phyloP scores from a whole-genome alignment of 1,139 yeast species.

The Yarrowia galli region DNA sequence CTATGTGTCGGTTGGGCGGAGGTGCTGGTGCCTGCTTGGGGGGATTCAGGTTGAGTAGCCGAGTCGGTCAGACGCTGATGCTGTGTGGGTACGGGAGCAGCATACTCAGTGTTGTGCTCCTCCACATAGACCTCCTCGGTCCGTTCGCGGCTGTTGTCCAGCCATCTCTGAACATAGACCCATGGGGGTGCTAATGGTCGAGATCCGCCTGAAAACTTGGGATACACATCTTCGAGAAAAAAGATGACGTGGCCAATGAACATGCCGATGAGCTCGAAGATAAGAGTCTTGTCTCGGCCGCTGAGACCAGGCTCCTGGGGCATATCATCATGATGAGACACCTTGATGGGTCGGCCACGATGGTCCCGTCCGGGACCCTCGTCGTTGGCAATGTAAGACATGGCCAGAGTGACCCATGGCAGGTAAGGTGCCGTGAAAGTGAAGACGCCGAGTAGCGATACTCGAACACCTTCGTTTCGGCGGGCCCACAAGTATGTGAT shows the following conservation, averaged over 20 bases:
- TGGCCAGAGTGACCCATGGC: constrained; percentile 53
- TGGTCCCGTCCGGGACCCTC: constrained; percentile 40
- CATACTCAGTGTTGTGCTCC: constrained; percentile 14
- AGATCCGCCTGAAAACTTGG: constrained; percentile 51
- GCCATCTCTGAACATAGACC: constrained; percentile 46
- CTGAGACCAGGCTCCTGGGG: constrained; percentile 24
- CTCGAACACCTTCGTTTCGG: constrained; percentile 53
- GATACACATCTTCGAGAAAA: constrained; percentile 56
- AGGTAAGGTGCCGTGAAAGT: constrained; percentile 55
- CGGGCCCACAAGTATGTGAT: constrained; percentile 58
- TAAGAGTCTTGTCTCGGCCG: constrained; percentile 37
- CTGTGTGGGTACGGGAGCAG: constrained; percentile 16
- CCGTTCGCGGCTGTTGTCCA: constrained; percentile 26
- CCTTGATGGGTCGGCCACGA: constrained; percentile 22
- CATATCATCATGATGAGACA: constrained; percentile 8
- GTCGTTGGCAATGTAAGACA: constrained; percentile 46
- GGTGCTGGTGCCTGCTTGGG: constrained; percentile 12
- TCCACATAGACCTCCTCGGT: constrained; percentile 32
- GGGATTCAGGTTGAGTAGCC: neutral
- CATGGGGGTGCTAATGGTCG: constrained; percentile 52
- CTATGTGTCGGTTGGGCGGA: constrained; percentile 33
- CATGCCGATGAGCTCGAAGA: constrained; percentile 53
- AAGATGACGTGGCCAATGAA: constrained; percentile 56
- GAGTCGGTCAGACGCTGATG: constrained; percentile 12
- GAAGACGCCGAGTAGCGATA: constrained; percentile 54